phyloP scores from a whole-genome alignment of 257 asterid species.

The Nicotiana otophora region DNA sequence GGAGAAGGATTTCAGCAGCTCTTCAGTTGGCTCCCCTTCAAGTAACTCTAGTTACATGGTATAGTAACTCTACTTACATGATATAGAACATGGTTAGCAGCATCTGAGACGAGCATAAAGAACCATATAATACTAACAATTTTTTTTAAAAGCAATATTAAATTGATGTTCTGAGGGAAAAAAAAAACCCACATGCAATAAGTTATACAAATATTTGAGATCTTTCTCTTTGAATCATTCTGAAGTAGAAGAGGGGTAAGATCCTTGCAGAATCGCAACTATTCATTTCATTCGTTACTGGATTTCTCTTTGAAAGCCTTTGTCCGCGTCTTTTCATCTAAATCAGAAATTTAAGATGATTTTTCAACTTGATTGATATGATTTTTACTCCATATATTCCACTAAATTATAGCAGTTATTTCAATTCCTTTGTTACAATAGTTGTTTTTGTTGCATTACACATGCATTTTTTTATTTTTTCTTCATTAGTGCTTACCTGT shows the following conservation, averaged over 20 bases:
- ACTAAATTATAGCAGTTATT: neutral
- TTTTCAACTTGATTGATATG: neutral
- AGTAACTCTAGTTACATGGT: neutral
- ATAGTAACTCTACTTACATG: neutral
- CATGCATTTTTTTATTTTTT: neutral
- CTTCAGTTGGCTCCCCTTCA: neutral
- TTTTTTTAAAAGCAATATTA: neutral
- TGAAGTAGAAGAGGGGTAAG: too few relatives aligned
- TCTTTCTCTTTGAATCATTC: too few relatives aligned
- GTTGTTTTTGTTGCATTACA: neutral
- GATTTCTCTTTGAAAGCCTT: too few relatives aligned
- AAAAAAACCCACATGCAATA: too few relatives aligned
- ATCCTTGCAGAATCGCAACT: too few relatives aligned
- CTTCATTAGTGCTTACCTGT: neutral
- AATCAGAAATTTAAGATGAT: neutral
- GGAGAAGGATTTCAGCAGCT: constrained; percentile 2
- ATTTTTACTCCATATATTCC: neutral
- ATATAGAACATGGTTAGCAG: neutral
- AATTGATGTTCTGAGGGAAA: neutral
- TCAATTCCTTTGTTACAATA: neutral
- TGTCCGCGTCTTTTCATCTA: neutral
- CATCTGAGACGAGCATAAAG: neutral
- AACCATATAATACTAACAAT: neutral
- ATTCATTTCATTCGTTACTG: too few relatives aligned
- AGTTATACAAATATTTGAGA: too few relatives aligned